Evolutionary conservation across 441 rosid species (phyloP).

Genomic region (Cnidoscolus chayamansa): DNA sequence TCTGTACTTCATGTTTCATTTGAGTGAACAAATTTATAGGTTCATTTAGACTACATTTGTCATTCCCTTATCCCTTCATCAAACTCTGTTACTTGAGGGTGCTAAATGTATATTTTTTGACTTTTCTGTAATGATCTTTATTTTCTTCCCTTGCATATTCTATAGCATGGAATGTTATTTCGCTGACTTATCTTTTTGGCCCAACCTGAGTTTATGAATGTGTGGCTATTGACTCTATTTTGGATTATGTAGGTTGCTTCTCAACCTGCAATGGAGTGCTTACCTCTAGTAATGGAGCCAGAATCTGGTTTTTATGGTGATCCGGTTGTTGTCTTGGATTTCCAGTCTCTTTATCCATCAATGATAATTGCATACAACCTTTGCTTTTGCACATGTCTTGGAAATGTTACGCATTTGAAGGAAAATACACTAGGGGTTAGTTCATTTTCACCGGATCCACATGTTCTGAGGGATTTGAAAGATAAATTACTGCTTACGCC

Average conservation of each 20-base stretch:
- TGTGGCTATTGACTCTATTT: constrained; percentile 16
- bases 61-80: no score
- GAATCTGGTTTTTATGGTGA: constrained; percentile 93
- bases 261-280: constrained; percentile 99
- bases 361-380: constrained; percentile 97
- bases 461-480: constrained; percentile 50
- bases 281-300: constrained; percentile 99
- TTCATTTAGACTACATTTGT: neutral
- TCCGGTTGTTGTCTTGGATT: constrained; percentile 96
- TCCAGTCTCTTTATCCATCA: constrained; percentile 98
- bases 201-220: constrained; percentile 6
- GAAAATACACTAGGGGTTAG: constrained; percentile 76
- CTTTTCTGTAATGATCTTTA: neutral
- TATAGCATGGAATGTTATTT: neutral
- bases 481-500: constrained; percentile 68
- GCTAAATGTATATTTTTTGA: neutral
- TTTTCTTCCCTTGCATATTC: neutral
- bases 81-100: neutral
- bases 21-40: neutral
- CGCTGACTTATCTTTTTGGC: neutral
- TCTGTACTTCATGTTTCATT: neutral
- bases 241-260: constrained; percentile 75
- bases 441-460: constrained; percentile 60
- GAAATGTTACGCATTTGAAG: constrained; percentile 64
- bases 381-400: constrained; percentile 94